Percentiles rank a stretch among this genome's conserved stretches.
phyloP scores from a whole-genome alignment of 2,329 filamentous ascomycete species.

The Dactylonectria estremocensis region DNA sequence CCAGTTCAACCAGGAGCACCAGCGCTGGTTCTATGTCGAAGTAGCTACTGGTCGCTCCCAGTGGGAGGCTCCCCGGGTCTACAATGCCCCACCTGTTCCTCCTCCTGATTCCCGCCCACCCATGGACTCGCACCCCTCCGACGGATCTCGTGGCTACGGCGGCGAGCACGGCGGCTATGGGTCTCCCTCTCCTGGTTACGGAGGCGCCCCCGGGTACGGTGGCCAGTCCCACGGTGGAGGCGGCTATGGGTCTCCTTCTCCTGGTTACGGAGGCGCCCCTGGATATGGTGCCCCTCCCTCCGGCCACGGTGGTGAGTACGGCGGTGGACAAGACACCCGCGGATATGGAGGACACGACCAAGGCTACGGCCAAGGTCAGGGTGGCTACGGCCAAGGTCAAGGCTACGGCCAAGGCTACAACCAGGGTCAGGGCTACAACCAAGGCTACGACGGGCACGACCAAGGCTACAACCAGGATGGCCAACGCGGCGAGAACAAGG shows the following conservation, averaged over 20 bases:
- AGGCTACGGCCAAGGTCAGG: slow-evolving; percentile 30
- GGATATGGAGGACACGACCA: slow-evolving; percentile 7
- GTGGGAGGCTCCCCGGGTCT: slow-evolving; percentile 70
- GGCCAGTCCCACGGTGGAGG: slow-evolving; percentile 18
- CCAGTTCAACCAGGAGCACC: slow-evolving; percentile 73
- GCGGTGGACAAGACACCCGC: slow-evolving; percentile 27
- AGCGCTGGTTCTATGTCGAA: slow-evolving; percentile 78
- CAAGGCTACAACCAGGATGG: slow-evolving; percentile 33
- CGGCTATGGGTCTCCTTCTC: slow-evolving; percentile 36
- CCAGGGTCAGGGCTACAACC: slow-evolving; percentile 38
- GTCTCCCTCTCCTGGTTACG: slow-evolving; percentile 43
- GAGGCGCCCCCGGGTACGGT: slow-evolving; percentile 31
- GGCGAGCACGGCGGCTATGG: slow-evolving; percentile 32
- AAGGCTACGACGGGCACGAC: slow-evolving; percentile 30
- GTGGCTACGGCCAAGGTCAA: slow-evolving; percentile 34
- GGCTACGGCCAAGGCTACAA: slow-evolving; percentile 20
- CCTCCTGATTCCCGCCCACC: slow-evolving; percentile 42
- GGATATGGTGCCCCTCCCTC: slow-evolving; percentile 38
- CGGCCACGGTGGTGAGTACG: slow-evolving; percentile 18
- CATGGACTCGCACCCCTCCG: slow-evolving; percentile 40
- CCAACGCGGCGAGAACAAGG: slow-evolving; percentile 41
- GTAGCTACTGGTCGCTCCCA: slow-evolving; percentile 73
- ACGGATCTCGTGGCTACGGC: slow-evolving; percentile 46
- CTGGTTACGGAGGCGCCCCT: slow-evolving; percentile 24
- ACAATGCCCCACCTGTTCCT: slow-evolving; percentile 36